A percentile compares a stretch with the other conserved stretches of the same genome.
phyloP scores from a whole-genome alignment of 352 stramenopile species.

The Phytophthora hybrid region DNA sequence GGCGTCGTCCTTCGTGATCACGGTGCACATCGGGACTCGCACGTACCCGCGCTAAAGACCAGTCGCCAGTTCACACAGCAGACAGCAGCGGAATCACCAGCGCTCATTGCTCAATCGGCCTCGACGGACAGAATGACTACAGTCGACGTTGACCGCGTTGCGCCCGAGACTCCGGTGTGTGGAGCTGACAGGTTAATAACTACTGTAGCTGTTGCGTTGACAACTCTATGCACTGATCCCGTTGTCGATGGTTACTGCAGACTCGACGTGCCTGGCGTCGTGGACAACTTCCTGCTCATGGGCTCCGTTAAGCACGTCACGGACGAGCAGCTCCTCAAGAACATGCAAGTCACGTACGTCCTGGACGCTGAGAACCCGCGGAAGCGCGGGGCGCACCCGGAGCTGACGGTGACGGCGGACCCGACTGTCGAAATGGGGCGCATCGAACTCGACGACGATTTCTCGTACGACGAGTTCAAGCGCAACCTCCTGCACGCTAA shows the following conservation, averaged over 20 bases:
- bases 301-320: slow-evolving; percentile 67
- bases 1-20: slow-evolving; percentile 37
- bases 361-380: slow-evolving; percentile 74
- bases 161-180: slow-evolving; percentile 9
- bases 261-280: slow-evolving; percentile 70
- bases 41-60: slow-evolving; percentile 37
- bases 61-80: slow-evolving; percentile 7
- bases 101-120: slow-evolving; percentile 20
- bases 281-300: slow-evolving; percentile 63
- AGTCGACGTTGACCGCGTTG: slow-evolving; percentile 18
- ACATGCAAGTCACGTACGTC: slow-evolving; percentile 57
- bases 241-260: slow-evolving; percentile 27
- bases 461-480: slow-evolving; percentile 69
- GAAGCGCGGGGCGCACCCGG: slow-evolving; percentile 43
- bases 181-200: slow-evolving; percentile 31
- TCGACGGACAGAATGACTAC: slow-evolving; percentile 31
- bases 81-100: slow-evolving; percentile 15
- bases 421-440: slow-evolving; percentile 43
- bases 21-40: slow-evolving; percentile 26
- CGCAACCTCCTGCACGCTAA: slow-evolving; percentile 49
- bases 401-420: slow-evolving; percentile 26
- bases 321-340: slow-evolving; percentile 66
- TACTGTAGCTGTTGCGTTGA: background rate
- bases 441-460: slow-evolving; percentile 74
- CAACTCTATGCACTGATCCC: background rate